Evolutionary conservation across 495 filamentous ascomycete species (phyloP).

Genomic region (Xylaria grammica): DNA sequence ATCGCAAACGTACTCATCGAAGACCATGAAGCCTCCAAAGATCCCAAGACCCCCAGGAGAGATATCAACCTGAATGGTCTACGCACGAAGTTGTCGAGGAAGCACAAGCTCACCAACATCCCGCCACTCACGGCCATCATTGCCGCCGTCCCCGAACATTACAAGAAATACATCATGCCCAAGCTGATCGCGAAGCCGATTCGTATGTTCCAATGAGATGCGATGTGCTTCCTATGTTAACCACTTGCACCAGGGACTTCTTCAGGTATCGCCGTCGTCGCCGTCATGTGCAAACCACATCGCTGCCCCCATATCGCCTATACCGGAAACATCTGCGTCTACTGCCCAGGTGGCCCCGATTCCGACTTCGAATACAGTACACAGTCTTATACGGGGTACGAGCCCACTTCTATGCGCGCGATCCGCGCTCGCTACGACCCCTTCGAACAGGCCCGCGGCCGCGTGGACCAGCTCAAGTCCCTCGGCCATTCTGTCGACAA

Average conservation of each 20-base stretch:
- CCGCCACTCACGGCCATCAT: constrained; percentile 96
- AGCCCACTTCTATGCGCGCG: constrained; percentile 97
- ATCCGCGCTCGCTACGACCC: constrained; percentile 97
- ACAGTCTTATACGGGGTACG: constrained; percentile 97
- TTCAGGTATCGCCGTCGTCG: constrained; percentile 97
- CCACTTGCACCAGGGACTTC: constrained; percentile 68
- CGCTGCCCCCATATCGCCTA: constrained; percentile 96
- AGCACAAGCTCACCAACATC: constrained; percentile 81
- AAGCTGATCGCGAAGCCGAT: constrained; percentile 97
- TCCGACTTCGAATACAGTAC: constrained; percentile 99
- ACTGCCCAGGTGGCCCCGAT: constrained; percentile 96
- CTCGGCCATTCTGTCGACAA: constrained; percentile 97
- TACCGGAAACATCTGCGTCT: constrained; percentile 98
- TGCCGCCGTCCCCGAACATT: constrained; percentile 94
- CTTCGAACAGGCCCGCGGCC: constrained; percentile 93
- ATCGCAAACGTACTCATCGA: constrained; percentile 92
- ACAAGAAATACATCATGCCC: constrained; percentile 98
- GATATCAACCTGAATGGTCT: constrained; percentile 94
- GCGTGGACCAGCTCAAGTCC: constrained; percentile 94
- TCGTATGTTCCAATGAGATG: constrained; percentile 54
- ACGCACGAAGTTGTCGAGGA: constrained; percentile 86
- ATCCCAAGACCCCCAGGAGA: constrained; percentile 71
- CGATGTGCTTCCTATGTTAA: background rate
- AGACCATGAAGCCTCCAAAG: constrained; percentile 80
- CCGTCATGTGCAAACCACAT: constrained; percentile 99